phyloP scores from a whole-genome alignment of 768 basidiomycete species.

The Terana coerulea region DNA sequence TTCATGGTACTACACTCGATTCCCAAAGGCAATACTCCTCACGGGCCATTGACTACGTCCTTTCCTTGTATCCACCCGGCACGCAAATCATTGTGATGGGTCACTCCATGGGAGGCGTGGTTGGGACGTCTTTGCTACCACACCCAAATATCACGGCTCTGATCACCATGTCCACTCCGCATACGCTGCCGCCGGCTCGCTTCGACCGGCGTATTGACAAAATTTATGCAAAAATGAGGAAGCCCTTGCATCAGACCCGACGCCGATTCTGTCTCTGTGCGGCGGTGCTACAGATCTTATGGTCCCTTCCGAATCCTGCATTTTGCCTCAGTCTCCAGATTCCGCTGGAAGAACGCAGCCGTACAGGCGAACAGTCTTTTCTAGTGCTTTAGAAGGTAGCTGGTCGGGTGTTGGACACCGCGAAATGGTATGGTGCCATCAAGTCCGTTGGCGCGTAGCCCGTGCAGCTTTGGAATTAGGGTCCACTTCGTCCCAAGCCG shows the following conservation, averaged over 20 bases:
- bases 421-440: conserved; percentile 99
- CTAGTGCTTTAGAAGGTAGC: conserved; percentile 82
- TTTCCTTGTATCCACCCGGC: conserved; percentile 64
- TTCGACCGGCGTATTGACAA: conserved; percentile 77
- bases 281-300: conserved; percentile 91
- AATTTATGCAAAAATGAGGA: conserved; percentile 55
- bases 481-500: conserved; percentile 21
- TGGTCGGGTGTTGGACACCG: conserved; percentile 96
- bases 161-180: conserved; percentile 96
- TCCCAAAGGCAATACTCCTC: conserved; percentile 76
- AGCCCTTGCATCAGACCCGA: conserved; percentile 40
- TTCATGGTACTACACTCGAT: conserved; percentile 85
- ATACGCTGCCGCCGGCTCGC: conserved; percentile 81
- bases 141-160: conserved; percentile 65
- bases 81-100: conserved; percentile 77
- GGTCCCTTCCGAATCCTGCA: conserved; percentile 88
- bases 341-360: conserved; percentile 10
- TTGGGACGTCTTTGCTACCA: conserved; percentile 76
- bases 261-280: conserved; percentile 78
- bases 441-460: conserved; percentile 88
- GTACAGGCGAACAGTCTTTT: conserved; percentile 70
- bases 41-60: conserved; percentile 70
- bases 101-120: conserved; percentile 97
- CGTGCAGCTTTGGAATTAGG: conserved; percentile 71
- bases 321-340: conserved; percentile 37